Evolutionary conservation across 2,329 filamentous ascomycete species (phyloP), one percentile per base, ranked within the genome.

Genomic region (Teratosphaeria zuluensis): DNA sequence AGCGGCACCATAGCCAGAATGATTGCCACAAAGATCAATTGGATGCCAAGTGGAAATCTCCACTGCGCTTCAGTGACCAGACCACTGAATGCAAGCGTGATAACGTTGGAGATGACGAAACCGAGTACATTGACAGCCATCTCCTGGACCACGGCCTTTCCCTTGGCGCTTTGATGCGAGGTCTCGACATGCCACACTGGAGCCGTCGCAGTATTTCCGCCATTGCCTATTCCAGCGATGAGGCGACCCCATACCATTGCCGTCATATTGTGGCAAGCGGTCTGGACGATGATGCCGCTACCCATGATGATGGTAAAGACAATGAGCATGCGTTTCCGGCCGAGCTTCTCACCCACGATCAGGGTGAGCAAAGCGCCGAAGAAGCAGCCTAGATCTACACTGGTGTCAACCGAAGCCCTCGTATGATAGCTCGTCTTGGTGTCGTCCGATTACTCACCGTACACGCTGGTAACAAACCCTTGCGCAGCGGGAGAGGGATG

Each of bases 161-260:
- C 63, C 35, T 65, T 65, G 3, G 58, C 56, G 30, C 58, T 60
- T 14, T 57, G 54, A 55, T 65, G 62, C 2, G 60, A 62, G 2
- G 63, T 64, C 56, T 69, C 66, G 14, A 58, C 66, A 72, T 55
- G 78, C 77, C 19, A 79, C 60, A 19, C 69, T 63, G 60, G 80
- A 71, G 56, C 77, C 69, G 56, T 77, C 62, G 58, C 75, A 69
- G 61, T 66, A 31, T 53, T 59, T 12, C 56, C 62, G 4, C 65
- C 65, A 55, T 70, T 72, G 7, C 68, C 69, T 6, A 72, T 64
- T 12, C 77, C 64, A 73, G 77, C 56, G 62, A 80, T 61, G 61
- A 79, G 63, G 55, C 76, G 58, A 54, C 74, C 65, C 61, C 72
- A 70, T 63, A 75, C 71, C 70, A 75, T 73, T 21, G 68, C 68